Evolutionary conservation across 306 rosid species (phyloP).

Genomic region (Myrica gale): DNA sequence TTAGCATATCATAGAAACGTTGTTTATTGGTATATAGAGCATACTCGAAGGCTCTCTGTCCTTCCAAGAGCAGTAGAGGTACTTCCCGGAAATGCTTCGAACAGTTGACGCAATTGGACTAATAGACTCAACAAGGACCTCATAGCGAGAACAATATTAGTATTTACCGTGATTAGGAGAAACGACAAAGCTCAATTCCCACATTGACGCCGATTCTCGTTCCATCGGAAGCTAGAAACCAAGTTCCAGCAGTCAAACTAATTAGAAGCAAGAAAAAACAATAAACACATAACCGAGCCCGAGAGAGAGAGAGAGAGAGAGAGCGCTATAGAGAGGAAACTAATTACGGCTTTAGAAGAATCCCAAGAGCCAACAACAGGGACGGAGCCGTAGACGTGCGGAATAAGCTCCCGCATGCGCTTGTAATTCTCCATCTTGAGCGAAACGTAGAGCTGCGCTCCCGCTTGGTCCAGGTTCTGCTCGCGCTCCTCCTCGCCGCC

Average conservation of each 20-base stretch:
- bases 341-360: constrained; percentile 74
- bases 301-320: constrained; percentile 2
- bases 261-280: constrained; percentile 1
- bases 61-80: background rate
- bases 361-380: constrained; percentile 95
- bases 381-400: constrained; percentile 89
- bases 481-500: constrained; percentile 47
- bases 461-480: constrained; percentile 59
- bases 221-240: constrained; percentile 71
- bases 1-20: background rate
- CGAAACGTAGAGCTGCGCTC: constrained; percentile 86
- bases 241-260: background rate
- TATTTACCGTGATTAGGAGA: constrained; percentile 90
- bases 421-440: constrained; percentile 85
- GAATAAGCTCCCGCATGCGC: constrained; percentile 78
- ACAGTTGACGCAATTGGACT: background rate
- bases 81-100: background rate
- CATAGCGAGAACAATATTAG: background rate
- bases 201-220: constrained; percentile 90
- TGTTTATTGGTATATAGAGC: background rate
- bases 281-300: background rate
- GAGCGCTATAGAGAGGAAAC: background rate
- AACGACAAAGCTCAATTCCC: constrained; percentile 98
- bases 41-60: background rate
- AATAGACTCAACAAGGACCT: background rate